phyloP scores from a whole-genome alignment of 495 filamentous ascomycete species.

The Penicillium coprophilum region DNA sequence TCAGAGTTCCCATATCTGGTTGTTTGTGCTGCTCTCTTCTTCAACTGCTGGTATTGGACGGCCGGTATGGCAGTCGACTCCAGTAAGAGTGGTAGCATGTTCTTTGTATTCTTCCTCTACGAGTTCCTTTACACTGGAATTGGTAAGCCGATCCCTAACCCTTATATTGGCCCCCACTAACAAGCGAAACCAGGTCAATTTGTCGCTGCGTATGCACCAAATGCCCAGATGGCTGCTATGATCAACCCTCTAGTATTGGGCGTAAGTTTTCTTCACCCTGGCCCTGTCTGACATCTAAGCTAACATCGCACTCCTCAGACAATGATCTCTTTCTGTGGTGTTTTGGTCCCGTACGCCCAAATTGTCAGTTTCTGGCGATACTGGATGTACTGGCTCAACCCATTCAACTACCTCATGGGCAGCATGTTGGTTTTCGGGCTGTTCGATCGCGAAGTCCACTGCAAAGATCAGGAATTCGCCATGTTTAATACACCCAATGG shows the following conservation, averaged over 20 bases:
- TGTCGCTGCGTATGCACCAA: slow-evolving; percentile 56
- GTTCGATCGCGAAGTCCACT: slow-evolving; percentile 54
- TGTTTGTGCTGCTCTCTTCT: slow-evolving; percentile 49
- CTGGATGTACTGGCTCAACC: slow-evolving; percentile 72
- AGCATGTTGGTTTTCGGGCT: slow-evolving; percentile 56
- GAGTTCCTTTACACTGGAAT: slow-evolving; percentile 57
- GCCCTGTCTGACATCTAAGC: neutral
- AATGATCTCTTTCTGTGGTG: slow-evolving; percentile 55
- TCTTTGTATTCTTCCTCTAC: slow-evolving; percentile 55
- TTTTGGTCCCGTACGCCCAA: slow-evolving; percentile 35
- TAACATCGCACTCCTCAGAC: slow-evolving; percentile 17
- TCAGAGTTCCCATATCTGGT: slow-evolving; percentile 54
- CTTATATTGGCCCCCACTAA: neutral
- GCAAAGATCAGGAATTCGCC: slow-evolving; percentile 55
- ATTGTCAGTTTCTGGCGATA: slow-evolving; percentile 64
- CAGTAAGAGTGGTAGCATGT: slow-evolving; percentile 51
- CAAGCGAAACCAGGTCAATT: slow-evolving; percentile 36
- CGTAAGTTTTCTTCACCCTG: slow-evolving; percentile 1
- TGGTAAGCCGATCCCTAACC: slow-evolving; percentile 23
- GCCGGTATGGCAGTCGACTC: slow-evolving; percentile 33
- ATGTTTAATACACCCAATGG: slow-evolving; percentile 50
- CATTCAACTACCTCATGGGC: slow-evolving; percentile 65
- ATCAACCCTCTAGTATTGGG: slow-evolving; percentile 56
- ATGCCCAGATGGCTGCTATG: slow-evolving; percentile 54
- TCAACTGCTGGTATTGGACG: slow-evolving; percentile 54